A percentile compares a stretch with the other conserved stretches of the same genome.
Conservation (phyloP, 768 basidiomycete species). For the Ephemerocybe angulata region DNA sequence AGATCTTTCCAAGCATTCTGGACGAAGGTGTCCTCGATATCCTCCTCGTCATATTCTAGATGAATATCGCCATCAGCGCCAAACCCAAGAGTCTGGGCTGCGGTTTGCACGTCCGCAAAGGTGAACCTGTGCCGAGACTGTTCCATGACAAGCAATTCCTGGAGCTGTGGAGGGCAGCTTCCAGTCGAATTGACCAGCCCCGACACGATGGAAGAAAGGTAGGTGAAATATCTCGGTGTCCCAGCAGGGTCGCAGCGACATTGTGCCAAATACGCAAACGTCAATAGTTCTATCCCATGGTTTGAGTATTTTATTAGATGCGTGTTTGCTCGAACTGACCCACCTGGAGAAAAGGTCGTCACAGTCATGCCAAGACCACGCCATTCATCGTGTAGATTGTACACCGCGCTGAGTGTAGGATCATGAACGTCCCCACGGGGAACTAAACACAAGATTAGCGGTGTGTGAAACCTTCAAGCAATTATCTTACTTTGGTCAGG, state of each 20-base stretch:
- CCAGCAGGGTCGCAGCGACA: conserved; percentile 72
- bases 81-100: conserved; percentile 59
- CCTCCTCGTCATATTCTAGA: conserved; percentile 69
- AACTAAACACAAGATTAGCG: conserved; percentile 32
- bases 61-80: conserved; percentile 53
- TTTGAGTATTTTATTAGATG: too few species aligned
- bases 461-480: too few species aligned
- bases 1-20: conserved; percentile 66
- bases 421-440: conserved; percentile 48
- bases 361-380: conserved; percentile 61
- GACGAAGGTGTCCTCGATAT: conserved; percentile 67
- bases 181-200: conserved; percentile 46
- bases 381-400: conserved; percentile 40
- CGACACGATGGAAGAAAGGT: conserved; percentile 50
- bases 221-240: conserved; percentile 62
- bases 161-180: conserved; percentile 45
- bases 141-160: conserved; percentile 59
- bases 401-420: conserved; percentile 34
- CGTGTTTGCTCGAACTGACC: too few species aligned
- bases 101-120: conserved; percentile 46
- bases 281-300: conserved; percentile 75
- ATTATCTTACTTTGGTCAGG: conserved; percentile 70
- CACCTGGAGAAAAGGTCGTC: conserved; percentile 63
- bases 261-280: conserved; percentile 78
- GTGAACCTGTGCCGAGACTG: conserved; percentile 63